Conservation (phyloP, 257 asterid genomes). For the Lantana camara region DNA sequence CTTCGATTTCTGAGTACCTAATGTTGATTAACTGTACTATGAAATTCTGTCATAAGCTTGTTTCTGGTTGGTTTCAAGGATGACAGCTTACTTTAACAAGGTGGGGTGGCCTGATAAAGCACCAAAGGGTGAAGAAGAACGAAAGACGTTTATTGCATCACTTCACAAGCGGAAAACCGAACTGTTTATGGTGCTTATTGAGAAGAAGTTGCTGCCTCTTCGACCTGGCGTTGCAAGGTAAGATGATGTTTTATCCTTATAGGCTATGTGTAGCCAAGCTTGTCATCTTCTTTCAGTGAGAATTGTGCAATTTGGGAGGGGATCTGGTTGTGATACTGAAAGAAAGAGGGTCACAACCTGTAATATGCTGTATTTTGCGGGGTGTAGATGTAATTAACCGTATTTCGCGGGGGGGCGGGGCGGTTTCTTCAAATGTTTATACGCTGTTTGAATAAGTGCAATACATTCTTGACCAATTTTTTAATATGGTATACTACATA, state of each 20-base stretch:
- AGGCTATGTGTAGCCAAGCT: background rate
- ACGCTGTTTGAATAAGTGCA: background rate
- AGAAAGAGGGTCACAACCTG: too few species aligned
- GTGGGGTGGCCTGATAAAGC: conserved; percentile 98
- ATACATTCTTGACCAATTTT: background rate
- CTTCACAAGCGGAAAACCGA: conserved; percentile 94
- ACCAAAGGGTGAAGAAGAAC: conserved; percentile 74
- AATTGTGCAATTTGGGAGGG: too few species aligned
- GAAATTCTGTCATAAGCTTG: background rate
- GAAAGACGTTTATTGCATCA: conserved; percentile 79
- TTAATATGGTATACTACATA: background rate
- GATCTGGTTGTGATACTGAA: too few species aligned
- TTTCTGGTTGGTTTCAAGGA: conserved; percentile 46
- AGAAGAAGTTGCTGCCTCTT: conserved; percentile 90
- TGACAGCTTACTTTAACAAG: conserved; percentile 93
- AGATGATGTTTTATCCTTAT: conserved; percentile 25
- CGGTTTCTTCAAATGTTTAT: background rate
- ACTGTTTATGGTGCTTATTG: conserved; percentile 86
- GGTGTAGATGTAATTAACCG: background rate
- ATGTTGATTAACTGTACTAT: background rate
- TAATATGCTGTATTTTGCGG: background rate
- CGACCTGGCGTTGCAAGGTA: conserved; percentile 96
- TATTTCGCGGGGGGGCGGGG: background rate
- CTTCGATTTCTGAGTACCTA: background rate
- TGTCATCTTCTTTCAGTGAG: background rate